Percentiles rank a stretch among this genome's conserved stretches.
Evolutionary conservation across 768 basidiomycete genomes (phyloP).

Genomic region (Gyrodon lividus): DNA sequence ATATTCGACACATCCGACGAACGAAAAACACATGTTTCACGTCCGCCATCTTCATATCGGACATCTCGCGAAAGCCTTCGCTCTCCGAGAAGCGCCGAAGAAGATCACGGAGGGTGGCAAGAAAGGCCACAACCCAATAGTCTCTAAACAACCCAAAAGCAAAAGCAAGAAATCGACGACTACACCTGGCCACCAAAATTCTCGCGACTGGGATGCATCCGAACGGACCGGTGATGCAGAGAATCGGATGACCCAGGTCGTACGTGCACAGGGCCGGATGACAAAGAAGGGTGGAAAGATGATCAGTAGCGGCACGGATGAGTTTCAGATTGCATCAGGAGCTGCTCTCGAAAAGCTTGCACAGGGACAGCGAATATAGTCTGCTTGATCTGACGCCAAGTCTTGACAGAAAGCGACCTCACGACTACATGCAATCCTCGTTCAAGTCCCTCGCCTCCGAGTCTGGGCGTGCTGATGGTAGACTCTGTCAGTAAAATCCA

Average conservation of each 20-base stretch:
- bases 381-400: neutral
- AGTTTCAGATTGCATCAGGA: constrained; percentile 77
- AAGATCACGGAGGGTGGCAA: constrained; percentile 29
- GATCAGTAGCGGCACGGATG: constrained; percentile 61
- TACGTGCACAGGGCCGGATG: constrained; percentile 78
- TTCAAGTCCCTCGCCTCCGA: too few relatives aligned
- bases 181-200: constrained; percentile 18
- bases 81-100: constrained; percentile 79
- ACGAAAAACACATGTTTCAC: constrained; percentile 97
- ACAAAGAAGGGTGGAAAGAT: constrained; percentile 79
- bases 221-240: constrained; percentile 56
- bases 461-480: too few relatives aligned
- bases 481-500: too few relatives aligned
- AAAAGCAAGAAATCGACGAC: constrained; percentile 7
- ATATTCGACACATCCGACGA: constrained; percentile 93
- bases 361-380: constrained; percentile 17
- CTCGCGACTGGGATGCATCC: constrained; percentile 34
- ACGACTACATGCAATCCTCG: neutral
- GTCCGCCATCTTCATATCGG: constrained; percentile 92
- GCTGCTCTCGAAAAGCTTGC: constrained; percentile 62
- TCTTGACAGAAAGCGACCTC: neutral
- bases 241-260: constrained; percentile 81
- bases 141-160: neutral
- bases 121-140: constrained; percentile 11
- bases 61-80: constrained; percentile 91